A percentile compares a stretch with the other conserved stretches of the same genome.
These are phyloP conservation scores for Microsporum canis DNA, from an alignment of 2,329 filamentous ascomycete genomes.

Conservation along the genomic window DNA sequence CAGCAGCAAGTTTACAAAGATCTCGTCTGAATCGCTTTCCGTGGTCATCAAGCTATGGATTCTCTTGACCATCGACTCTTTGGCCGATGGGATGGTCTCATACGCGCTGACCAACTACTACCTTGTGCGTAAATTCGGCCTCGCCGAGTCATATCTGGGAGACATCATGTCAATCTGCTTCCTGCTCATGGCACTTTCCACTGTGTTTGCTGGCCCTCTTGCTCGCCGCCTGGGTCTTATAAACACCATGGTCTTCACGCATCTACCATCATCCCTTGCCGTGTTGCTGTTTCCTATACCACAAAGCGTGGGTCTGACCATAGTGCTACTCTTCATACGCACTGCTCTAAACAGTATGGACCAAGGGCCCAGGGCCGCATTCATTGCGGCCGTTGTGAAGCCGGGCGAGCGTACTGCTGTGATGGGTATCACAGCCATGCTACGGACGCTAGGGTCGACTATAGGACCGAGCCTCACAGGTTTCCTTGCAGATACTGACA, in stretches of 20 bases:
- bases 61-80: neutral
- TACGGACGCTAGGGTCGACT: neutral
- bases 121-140: neutral
- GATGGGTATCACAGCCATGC: neutral
- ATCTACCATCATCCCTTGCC: neutral
- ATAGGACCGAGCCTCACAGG: neutral
- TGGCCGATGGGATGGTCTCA: neutral
- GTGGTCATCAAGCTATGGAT: neutral
- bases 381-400: neutral
- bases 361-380: neutral
- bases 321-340: neutral
- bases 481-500: neutral
- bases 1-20: neutral
- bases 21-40: neutral
- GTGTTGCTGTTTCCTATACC: neutral
- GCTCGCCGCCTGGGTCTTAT: neutral
- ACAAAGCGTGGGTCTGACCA: neutral
- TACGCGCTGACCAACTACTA: constrained; percentile 1
- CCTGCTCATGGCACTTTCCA: neutral
- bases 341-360: neutral
- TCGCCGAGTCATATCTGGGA: neutral
- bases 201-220: neutral
- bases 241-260: neutral
- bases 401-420: neutral
- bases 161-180: neutral